Evolutionary conservation across 129 eudicot genomes (phyloP).

Genomic region (Pittosporum tobira): DNA sequence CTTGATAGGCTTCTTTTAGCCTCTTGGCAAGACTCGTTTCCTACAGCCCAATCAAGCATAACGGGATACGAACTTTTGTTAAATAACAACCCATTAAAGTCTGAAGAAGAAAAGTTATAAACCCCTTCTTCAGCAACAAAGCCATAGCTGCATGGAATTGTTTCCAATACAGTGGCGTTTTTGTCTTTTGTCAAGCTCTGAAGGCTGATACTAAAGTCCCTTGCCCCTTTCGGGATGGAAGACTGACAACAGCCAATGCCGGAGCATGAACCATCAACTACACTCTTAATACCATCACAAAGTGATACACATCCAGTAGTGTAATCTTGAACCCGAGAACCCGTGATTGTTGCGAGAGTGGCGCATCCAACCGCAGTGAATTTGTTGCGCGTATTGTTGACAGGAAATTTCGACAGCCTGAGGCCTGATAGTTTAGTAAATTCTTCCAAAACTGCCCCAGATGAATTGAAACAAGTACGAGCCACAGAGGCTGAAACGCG

Average conservation of each 20-base stretch:
- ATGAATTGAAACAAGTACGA: not conserved
- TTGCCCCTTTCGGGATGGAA: not conserved
- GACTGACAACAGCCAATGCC: conserved; percentile 16
- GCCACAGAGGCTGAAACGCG: not conserved
- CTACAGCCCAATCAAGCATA: no score
- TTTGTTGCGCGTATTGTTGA: not conserved
- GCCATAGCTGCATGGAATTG: conserved; percentile 12
- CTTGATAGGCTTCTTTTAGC: no score
- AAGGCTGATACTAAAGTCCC: not conserved
- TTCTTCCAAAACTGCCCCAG: not conserved
- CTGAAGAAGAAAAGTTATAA: conserved; percentile 6
- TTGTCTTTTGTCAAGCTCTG: not conserved
- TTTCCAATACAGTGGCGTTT: not conserved
- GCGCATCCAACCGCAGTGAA: not conserved
- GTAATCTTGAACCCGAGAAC: not conserved
- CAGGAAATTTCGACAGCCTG: not conserved
- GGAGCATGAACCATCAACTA: conserved; percentile 1
- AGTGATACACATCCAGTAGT: not conserved
- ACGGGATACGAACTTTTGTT: no score
- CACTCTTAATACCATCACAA: not conserved
- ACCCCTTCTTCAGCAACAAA: conserved; percentile 9
- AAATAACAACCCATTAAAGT: no score
- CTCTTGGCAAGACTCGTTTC: no score
- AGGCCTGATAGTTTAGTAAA: not conserved
- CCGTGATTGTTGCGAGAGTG: not conserved